Conservation (phyloP, 2,329 filamentous ascomycete species). For the Plectosphaerella sp. region DNA sequence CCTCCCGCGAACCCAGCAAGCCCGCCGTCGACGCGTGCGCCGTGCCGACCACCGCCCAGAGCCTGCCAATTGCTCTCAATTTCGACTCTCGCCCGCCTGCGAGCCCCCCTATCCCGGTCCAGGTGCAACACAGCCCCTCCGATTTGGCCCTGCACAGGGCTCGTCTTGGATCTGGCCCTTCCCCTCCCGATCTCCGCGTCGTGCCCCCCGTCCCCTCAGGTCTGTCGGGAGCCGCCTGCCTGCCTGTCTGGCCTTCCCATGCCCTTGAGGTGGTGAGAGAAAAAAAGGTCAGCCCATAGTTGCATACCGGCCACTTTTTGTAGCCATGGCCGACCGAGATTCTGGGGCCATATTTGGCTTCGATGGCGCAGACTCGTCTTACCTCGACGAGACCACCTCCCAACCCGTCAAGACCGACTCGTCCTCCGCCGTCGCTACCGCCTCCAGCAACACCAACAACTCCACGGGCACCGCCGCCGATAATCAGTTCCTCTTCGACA, state of each 20-base stretch:
- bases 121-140: constrained; percentile 2
- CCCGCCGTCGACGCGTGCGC: not conserved
- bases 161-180: constrained; percentile 2
- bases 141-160: constrained; percentile 1
- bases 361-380: constrained; percentile 23
- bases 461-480: constrained; percentile 16
- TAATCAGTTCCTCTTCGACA: constrained; percentile 26
- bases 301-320: constrained; percentile 11
- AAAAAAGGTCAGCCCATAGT: constrained; percentile 14
- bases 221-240: constrained; percentile 1
- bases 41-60: no score
- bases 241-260: constrained; percentile 1
- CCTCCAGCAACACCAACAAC: constrained; percentile 16
- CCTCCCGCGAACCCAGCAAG: not conserved
- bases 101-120: no score
- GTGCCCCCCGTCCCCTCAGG: constrained; percentile 1
- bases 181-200: not conserved
- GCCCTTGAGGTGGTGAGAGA: constrained; percentile 2
- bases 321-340: constrained; percentile 35
- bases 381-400: constrained; percentile 24
- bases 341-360: constrained; percentile 38
- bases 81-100: no score
- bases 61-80: not conserved
- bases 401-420: constrained; percentile 10
- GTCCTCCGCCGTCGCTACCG: constrained; percentile 8